These are phyloP conservation scores for Cladophialophora exuberans DNA, from an alignment of 2,329 filamentous ascomycete genomes.

Conservation along the genomic window DNA sequence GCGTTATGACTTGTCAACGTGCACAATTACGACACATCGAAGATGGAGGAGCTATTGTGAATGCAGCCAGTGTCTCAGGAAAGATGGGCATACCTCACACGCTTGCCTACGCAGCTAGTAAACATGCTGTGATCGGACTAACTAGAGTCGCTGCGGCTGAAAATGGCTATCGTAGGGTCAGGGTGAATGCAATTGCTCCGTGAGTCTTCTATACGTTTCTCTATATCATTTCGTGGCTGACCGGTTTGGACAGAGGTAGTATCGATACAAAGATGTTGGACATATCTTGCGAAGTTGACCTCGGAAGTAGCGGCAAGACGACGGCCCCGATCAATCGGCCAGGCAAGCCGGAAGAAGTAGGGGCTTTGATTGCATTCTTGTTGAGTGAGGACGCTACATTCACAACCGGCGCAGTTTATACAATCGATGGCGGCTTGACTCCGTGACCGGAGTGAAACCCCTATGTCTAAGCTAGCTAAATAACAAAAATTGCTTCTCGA, in stretches of 20 bases:
- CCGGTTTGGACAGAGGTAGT: slow-evolving; percentile 7
- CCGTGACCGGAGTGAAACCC: no score
- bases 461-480: no score
- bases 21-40: slow-evolving; percentile 48
- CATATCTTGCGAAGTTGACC: slow-evolving; percentile 1
- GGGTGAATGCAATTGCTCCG: slow-evolving; percentile 39
- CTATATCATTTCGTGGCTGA: not conserved
- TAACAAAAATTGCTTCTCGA: no score
- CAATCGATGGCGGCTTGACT: slow-evolving; percentile 50
- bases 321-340: slow-evolving; percentile 15
- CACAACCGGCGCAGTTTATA: slow-evolving; percentile 50
- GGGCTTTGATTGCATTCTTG: slow-evolving; percentile 51
- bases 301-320: not conserved
- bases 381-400: slow-evolving; percentile 51
- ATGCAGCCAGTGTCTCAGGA: slow-evolving; percentile 46
- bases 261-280: slow-evolving; percentile 24
- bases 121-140: slow-evolving; percentile 49
- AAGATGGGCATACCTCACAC: slow-evolving; percentile 40
- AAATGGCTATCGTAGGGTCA: slow-evolving; percentile 37
- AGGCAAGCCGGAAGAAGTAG: slow-evolving; percentile 37
- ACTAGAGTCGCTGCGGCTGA: slow-evolving; percentile 45
- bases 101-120: slow-evolving; percentile 47
- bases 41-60: slow-evolving; percentile 43
- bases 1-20: slow-evolving; percentile 45
- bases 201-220: slow-evolving; percentile 9